Percentiles rank a stretch among this genome's conserved stretches.
These are phyloP conservation scores for Piedraia hortae DNA, from an alignment of 2,329 filamentous ascomycete species.

Conservation along the genomic window DNA sequence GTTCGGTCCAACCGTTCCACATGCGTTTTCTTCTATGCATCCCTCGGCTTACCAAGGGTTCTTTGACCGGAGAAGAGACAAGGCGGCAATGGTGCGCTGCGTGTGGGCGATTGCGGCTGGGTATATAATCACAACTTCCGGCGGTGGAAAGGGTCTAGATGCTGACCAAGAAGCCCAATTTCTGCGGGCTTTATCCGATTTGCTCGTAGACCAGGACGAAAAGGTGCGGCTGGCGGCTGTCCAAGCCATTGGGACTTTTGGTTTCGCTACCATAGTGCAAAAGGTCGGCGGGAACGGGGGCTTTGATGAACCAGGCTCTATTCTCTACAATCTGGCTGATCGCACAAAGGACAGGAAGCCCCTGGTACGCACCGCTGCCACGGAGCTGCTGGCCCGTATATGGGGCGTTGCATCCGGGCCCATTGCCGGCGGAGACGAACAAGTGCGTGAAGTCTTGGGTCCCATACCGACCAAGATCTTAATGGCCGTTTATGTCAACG, in stretches of 20 bases:
- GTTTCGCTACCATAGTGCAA: conserved; percentile 50
- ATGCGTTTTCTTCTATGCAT: conserved; percentile 70
- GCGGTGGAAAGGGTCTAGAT: conserved; percentile 67
- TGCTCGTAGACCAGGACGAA: conserved; percentile 70
- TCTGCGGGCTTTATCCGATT: conserved; percentile 41
- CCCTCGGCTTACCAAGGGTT: conserved; percentile 57
- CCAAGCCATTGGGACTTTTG: conserved; percentile 54
- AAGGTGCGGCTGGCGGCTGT: conserved; percentile 77
- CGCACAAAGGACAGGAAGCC: conserved; percentile 67
- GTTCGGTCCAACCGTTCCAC: conserved; percentile 44
- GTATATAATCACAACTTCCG: conserved; percentile 70
- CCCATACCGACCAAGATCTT: conserved; percentile 66
- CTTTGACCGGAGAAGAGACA: conserved; percentile 62
- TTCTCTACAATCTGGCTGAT: conserved; percentile 60
- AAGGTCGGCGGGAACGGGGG: conserved; percentile 57
- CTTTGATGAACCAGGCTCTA: conserved; percentile 45
- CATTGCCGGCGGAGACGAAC: conserved; percentile 56
- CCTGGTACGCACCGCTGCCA: conserved; percentile 58
- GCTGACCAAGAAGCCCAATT: conserved; percentile 54
- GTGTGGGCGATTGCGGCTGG: conserved; percentile 68
- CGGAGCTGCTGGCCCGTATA: conserved; percentile 56
- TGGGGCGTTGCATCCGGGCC: conserved; percentile 88
- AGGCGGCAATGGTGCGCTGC: conserved; percentile 51
- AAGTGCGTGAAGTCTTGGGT: conserved; percentile 44
- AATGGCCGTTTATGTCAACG: conserved; percentile 72